These are phyloP conservation scores for Mucor plumbeus DNA, from an alignment of 371 early-diverging fungal genomes.

Conservation along the genomic window DNA sequence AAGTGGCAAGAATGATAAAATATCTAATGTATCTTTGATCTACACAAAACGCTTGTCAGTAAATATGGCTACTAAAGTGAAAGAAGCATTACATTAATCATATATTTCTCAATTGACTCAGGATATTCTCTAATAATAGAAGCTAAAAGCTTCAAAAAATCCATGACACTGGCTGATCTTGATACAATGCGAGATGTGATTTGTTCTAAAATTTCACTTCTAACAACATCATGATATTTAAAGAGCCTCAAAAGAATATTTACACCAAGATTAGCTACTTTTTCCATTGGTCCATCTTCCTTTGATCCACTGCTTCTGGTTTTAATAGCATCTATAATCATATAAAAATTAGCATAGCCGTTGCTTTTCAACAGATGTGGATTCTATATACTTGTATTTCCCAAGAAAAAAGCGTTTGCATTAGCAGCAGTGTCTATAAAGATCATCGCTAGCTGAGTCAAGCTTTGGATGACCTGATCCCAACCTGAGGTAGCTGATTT, in stretches of 20 bases:
- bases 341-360: too few relatives aligned
- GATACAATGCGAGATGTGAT: constrained; percentile 66
- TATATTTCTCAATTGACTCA: constrained; percentile 34
- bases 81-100: constrained; percentile 35
- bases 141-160: constrained; percentile 57
- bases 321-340: not conserved
- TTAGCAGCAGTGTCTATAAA: constrained; percentile 55
- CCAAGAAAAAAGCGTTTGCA: constrained; percentile 22
- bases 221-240: constrained; percentile 62
- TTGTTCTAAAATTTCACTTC: constrained; percentile 65
- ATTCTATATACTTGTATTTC: not conserved
- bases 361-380: too few relatives aligned
- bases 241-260: constrained; percentile 52
- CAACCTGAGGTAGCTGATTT: constrained; percentile 57
- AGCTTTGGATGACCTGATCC: constrained; percentile 68
- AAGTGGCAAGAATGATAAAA: constrained; percentile 60
- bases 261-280: constrained; percentile 45
- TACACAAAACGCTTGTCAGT: constrained; percentile 17
- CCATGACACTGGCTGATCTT: constrained; percentile 51
- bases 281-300: constrained; percentile 29
- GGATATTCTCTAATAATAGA: constrained; percentile 51
- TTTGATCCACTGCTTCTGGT: constrained; percentile 16
- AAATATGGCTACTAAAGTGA: not conserved
- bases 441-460: constrained; percentile 58
- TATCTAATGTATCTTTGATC: constrained; percentile 65